phyloP scores from a whole-genome alignment of 331 rosid species.

The Acacia pycnantha region DNA sequence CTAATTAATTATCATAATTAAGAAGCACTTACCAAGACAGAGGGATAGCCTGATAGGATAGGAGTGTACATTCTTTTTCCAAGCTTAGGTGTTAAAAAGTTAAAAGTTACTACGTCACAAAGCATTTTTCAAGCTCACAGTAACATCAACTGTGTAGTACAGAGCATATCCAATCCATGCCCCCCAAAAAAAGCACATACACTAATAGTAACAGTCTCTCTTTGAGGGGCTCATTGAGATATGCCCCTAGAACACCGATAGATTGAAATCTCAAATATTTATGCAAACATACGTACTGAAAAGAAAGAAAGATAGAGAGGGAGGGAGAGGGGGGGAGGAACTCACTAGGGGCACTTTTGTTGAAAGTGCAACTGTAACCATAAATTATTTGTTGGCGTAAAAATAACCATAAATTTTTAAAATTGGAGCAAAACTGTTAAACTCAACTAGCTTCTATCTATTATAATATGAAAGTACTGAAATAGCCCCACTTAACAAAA shows the following conservation, averaged over 20 bases:
- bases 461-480: too few relatives aligned
- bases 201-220: background rate
- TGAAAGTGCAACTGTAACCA: too few relatives aligned
- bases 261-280: background rate
- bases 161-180: conserved; percentile 11
- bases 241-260: background rate
- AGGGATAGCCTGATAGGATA: background rate
- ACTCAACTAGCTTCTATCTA: too few relatives aligned
- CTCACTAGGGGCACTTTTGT: too few relatives aligned
- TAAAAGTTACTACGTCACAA: conserved; percentile 18
- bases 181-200: background rate
- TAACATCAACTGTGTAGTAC: conserved; percentile 28
- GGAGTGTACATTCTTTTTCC: conserved; percentile 30
- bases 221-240: background rate
- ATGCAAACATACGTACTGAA: background rate
- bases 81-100: background rate
- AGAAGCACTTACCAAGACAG: background rate
- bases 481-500: too few relatives aligned
- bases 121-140: conserved; percentile 30
- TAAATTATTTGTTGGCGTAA: too few relatives aligned
- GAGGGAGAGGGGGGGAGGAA: too few relatives aligned
- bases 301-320: background rate
- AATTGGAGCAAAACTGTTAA: too few relatives aligned
- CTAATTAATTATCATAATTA: background rate
- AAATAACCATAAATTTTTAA: too few relatives aligned